These are phyloP conservation scores for Fereydounia khargensis DNA, from an alignment of 1,284 basidiomycete species.

Conservation along the genomic window DNA sequence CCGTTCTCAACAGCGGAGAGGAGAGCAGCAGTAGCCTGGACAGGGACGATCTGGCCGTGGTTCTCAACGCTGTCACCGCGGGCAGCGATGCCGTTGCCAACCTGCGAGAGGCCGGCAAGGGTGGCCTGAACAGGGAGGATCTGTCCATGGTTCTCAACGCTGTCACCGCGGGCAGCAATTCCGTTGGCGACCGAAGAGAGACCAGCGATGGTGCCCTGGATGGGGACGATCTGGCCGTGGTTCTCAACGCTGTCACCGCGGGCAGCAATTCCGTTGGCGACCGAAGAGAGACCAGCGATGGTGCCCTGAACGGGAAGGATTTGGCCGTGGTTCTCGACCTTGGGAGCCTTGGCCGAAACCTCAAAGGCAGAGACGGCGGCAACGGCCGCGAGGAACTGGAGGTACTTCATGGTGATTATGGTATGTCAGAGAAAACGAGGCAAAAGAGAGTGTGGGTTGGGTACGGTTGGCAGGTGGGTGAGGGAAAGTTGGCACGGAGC, in stretches of 20 bases:
- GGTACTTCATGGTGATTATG: constrained; percentile 22
- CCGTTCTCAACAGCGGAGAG: constrained; percentile 9
- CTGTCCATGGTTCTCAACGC: constrained; percentile 24
- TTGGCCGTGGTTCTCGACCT: constrained; percentile 15
- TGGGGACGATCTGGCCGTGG: constrained; percentile 27
- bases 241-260: constrained; percentile 9
- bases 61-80: constrained; percentile 3
- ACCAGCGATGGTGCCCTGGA: constrained; percentile 20
- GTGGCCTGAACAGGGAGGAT: constrained; percentile 22
- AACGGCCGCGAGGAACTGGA: constrained; percentile 34
- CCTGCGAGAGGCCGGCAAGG: constrained; percentile 12
- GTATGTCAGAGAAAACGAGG: constrained; percentile 4
- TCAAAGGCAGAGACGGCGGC: constrained; percentile 29
- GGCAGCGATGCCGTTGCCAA: constrained; percentile 10
- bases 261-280: constrained; percentile 5
- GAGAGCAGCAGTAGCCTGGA: constrained; percentile 9
- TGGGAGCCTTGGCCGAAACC: constrained; percentile 4
- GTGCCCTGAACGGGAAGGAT: constrained; percentile 21
- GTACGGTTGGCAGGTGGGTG: constrained; percentile 3
- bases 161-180: constrained; percentile 1
- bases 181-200: constrained; percentile 27
- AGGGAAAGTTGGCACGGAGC: constrained; percentile 5
- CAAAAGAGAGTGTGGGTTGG: constrained; percentile 8
- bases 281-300: constrained; percentile 18
- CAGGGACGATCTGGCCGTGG: constrained; percentile 14